These are phyloP conservation scores for Lunasporangiospora selenospora DNA, from an alignment of 192 early-diverging fungal species.

Conservation along the genomic window DNA sequence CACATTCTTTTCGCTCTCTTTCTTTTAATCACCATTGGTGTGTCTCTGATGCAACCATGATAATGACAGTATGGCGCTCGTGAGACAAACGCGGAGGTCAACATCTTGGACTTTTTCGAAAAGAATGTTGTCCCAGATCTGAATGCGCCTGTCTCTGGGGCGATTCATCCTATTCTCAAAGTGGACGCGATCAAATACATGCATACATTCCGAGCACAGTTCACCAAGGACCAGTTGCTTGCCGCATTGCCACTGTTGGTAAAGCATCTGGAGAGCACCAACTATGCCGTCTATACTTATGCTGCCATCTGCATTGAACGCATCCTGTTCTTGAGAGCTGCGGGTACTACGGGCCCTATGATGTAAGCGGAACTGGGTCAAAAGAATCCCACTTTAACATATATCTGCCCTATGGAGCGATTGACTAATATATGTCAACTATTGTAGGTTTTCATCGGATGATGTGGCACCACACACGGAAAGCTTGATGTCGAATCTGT, in stretches of 20 bases:
- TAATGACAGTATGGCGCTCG: conserved; percentile 82
- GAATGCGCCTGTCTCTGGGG: conserved; percentile 68
- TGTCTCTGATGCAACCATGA: too few relatives aligned
- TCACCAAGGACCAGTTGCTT: conserved; percentile 79
- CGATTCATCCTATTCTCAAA: conserved; percentile 86
- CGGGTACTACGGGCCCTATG: conserved; percentile 54
- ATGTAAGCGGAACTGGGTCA: conserved; percentile 46
- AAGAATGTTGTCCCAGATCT: conserved; percentile 87
- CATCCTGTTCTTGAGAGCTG: conserved; percentile 76
- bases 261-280: conserved; percentile 79
- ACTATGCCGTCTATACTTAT: conserved; percentile 91
- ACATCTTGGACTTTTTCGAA: conserved; percentile 84
- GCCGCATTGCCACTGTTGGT: conserved; percentile 81
- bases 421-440: background rate
- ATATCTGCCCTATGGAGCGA: background rate
- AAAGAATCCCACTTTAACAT: background rate
- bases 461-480: conserved; percentile 78
- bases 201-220: conserved; percentile 92
- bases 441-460: conserved; percentile 62
- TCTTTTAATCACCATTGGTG: background rate
- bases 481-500: conserved; percentile 73
- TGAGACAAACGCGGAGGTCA: conserved; percentile 81
- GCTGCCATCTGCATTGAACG: conserved; percentile 92
- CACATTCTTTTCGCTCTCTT: background rate
- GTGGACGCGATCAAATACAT: conserved; percentile 96